phyloP scores from a whole-genome alignment of 2,329 filamentous ascomycete genomes.

The Colletotrichum karsti region DNA sequence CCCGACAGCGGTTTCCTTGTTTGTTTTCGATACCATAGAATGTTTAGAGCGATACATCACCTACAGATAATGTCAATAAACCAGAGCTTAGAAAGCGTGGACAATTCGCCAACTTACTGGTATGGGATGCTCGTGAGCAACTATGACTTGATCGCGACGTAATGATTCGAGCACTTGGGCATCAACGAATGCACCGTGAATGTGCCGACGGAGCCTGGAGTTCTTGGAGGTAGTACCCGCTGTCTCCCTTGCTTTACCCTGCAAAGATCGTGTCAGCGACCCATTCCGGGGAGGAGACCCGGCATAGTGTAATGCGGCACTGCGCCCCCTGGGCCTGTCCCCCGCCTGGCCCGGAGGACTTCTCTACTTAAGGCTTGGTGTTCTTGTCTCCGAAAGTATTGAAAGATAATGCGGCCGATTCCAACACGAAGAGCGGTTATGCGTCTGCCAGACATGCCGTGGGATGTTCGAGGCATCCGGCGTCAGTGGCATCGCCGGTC shows the following conservation, averaged over 20 bases:
- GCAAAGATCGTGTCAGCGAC: not conserved
- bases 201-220: not conserved
- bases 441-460: not conserved
- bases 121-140: too few species aligned
- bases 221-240: not conserved
- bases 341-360: not conserved
- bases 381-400: not conserved
- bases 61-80: not conserved
- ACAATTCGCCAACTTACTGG: not conserved
- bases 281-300: not conserved
- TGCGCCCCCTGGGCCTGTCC: not conserved
- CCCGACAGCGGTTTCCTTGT: not conserved
- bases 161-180: not conserved
- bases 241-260: not conserved
- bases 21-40: not conserved
- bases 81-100: not conserved
- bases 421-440: not conserved
- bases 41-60: not conserved
- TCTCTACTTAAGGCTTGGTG: not conserved
- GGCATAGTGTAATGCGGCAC: not conserved
- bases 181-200: not conserved
- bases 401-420: not conserved
- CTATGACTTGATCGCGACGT: too few species aligned
- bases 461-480: conserved; percentile 12
- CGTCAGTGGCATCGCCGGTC: conserved; percentile 6